A percentile compares a stretch with the other conserved stretches of the same genome.
phyloP scores from a whole-genome alignment of 306 rosid species.

The Ceratonia siliqua region DNA sequence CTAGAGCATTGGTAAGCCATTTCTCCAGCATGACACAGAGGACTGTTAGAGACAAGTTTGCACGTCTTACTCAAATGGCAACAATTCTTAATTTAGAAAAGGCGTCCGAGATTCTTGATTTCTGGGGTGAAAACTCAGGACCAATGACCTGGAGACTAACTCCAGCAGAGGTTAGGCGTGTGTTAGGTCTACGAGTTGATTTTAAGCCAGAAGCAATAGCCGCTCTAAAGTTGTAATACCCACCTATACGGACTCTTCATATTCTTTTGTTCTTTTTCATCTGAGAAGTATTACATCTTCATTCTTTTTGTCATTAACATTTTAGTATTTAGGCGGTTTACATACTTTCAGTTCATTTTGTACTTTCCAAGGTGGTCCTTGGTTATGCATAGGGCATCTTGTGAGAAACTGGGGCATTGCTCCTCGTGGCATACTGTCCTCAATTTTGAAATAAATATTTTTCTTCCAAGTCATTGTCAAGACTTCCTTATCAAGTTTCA shows the following conservation, averaged over 20 bases:
- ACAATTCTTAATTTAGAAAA: constrained; percentile 91
- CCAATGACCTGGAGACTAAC: constrained; percentile 99
- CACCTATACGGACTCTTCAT: constrained; percentile 10
- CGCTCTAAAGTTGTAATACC: constrained; percentile 70
- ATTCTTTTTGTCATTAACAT: constrained; percentile 18
- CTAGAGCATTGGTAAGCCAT: constrained; percentile 88
- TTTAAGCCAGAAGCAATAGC: constrained; percentile 88
- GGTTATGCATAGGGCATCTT: constrained; percentile 19
- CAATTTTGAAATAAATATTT: constrained; percentile 21
- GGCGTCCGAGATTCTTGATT: constrained; percentile 94
- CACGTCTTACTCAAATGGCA: constrained; percentile 94
- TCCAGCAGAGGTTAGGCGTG: constrained; percentile 95
- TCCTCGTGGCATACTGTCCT: neutral
- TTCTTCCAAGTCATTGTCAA: neutral
- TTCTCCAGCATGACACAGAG: constrained; percentile 89
- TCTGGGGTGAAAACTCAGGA: constrained; percentile 99
- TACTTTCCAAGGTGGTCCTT: constrained; percentile 6
- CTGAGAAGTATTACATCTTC: constrained; percentile 34
- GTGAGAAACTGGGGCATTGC: constrained; percentile 13
- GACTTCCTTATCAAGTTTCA: neutral
- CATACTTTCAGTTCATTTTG: neutral
- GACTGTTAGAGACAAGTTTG: constrained; percentile 92
- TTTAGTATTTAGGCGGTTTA: constrained; percentile 20
- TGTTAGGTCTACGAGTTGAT: constrained; percentile 82
- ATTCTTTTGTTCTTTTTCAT: constrained; percentile 39